Evolutionary conservation across 768 basidiomycete genomes (phyloP).

Genomic region (Leccinum truebloodii): DNA sequence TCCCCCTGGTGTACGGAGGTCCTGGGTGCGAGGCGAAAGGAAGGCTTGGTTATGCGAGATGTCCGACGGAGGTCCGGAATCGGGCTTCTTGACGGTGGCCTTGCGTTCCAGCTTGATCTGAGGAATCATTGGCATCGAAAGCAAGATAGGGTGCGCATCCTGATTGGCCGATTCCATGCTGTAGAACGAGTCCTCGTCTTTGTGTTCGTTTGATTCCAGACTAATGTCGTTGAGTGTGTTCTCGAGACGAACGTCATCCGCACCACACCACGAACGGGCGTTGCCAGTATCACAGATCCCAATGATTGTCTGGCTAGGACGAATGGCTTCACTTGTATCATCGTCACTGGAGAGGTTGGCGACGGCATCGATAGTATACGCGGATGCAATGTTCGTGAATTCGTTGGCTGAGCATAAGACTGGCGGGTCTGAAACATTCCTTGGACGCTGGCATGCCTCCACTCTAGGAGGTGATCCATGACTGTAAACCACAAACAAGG

Average conservation of each 20-base stretch:
- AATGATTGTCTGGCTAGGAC: constrained; percentile 2
- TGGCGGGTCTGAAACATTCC: constrained; percentile 28
- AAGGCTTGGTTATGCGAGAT: constrained; percentile 3
- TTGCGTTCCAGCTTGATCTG: constrained; percentile 30
- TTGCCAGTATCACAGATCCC: not conserved
- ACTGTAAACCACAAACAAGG: not conserved
- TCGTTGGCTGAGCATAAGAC: constrained; percentile 22
- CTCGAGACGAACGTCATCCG: not conserved
- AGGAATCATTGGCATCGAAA: constrained; percentile 32
- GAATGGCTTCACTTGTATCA: not conserved
- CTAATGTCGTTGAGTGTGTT: not conserved
- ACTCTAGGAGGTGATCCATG: not conserved
- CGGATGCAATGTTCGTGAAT: constrained; percentile 8
- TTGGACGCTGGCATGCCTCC: constrained; percentile 1
- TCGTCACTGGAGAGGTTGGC: constrained; percentile 4
- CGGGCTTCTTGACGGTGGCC: constrained; percentile 22
- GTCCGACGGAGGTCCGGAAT: not conserved
- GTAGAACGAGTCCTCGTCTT: constrained; percentile 25
- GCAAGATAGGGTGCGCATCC: constrained; percentile 21
- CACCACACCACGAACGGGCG: not conserved
- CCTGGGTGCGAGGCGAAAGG: constrained; percentile 25
- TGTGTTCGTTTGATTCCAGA: not conserved
- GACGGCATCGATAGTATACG: constrained; percentile 14
- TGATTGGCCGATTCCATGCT: constrained; percentile 29
- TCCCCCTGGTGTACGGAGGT: constrained; percentile 13